Evolutionary conservation across 78 protist genomes (phyloP).

Genomic region (Diacronema lutheri): DNA sequence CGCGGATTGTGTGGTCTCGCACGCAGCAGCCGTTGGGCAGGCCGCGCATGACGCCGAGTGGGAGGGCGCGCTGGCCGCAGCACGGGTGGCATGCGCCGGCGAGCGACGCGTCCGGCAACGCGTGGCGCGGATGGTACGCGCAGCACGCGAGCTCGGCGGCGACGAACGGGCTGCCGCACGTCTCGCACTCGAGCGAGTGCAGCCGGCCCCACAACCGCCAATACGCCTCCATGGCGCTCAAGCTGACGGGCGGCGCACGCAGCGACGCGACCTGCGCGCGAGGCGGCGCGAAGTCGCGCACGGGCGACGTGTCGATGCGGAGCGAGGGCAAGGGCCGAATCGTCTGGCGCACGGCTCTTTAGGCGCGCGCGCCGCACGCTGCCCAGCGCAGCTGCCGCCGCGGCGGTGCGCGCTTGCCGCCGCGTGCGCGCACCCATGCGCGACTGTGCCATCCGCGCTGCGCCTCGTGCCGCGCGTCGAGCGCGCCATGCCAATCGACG

Average conservation of each 20-base stretch:
- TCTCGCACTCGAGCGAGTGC: background rate
- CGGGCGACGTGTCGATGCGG: too few species aligned
- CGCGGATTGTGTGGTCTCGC: too few species aligned
- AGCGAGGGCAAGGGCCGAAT: background rate
- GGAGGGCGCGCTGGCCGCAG: too few species aligned
- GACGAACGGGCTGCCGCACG: background rate
- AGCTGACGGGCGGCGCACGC: background rate
- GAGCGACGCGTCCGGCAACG: too few species aligned
- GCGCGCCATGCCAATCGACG: conserved; percentile 10
- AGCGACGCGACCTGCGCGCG: too few species aligned
- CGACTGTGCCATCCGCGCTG: background rate
- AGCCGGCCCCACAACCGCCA: conserved; percentile 20
- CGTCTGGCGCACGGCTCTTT: too few species aligned
- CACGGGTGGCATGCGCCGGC: too few species aligned
- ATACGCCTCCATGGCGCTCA: background rate
- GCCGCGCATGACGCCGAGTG: too few species aligned
- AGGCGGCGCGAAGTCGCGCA: background rate
- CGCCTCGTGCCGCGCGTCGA: background rate
- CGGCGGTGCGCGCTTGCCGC: background rate
- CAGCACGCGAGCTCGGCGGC: background rate
- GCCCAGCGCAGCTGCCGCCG: background rate
- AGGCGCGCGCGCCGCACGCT: background rate
- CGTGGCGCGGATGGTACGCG: background rate
- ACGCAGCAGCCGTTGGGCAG: too few species aligned
- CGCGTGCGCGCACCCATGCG: background rate